Percentiles rank a stretch among this genome's conserved stretches.
These are phyloP conservation scores for Pyrenochaeta sp. DNA, from an alignment of 2,329 filamentous ascomycete genomes.

Conservation along the genomic window DNA sequence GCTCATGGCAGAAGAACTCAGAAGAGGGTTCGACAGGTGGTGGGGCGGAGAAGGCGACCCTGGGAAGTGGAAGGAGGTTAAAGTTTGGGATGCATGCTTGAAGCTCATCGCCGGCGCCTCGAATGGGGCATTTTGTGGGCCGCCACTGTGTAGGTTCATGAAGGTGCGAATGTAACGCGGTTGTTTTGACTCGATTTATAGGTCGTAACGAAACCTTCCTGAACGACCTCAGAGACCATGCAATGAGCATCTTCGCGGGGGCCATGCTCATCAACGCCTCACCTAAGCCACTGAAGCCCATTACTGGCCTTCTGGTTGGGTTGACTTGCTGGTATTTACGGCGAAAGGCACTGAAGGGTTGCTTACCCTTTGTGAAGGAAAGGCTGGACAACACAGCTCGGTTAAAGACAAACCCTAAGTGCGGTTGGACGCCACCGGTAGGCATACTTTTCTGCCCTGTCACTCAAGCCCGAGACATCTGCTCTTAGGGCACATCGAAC, in stretches of 20 bases:
- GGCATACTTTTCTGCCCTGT: background rate
- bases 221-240: conserved; percentile 19
- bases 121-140: conserved; percentile 26
- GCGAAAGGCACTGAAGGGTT: conserved; percentile 16
- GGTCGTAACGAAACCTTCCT: conserved; percentile 21
- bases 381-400: conserved; percentile 20
- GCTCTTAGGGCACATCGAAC: background rate
- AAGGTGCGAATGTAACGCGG: background rate
- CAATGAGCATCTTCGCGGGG: conserved; percentile 21
- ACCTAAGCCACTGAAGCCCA: conserved; percentile 17
- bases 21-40: conserved; percentile 18
- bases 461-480: background rate
- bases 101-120: conserved; percentile 21
- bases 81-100: conserved; percentile 21
- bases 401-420: conserved; percentile 17
- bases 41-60: conserved; percentile 16
- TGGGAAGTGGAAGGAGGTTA: conserved; percentile 20
- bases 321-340: conserved; percentile 18
- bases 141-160: conserved; percentile 19
- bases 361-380: conserved; percentile 23
- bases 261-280: conserved; percentile 25
- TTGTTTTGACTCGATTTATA: conserved; percentile 4
- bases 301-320: conserved; percentile 18
- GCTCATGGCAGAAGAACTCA: conserved; percentile 21
- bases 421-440: conserved; percentile 21